A percentile compares a stretch with the other conserved stretches of the same genome.
Evolutionary conservation across 169 alveolate genomes (phyloP).

Genomic region (Cryptosporidium sp.): DNA sequence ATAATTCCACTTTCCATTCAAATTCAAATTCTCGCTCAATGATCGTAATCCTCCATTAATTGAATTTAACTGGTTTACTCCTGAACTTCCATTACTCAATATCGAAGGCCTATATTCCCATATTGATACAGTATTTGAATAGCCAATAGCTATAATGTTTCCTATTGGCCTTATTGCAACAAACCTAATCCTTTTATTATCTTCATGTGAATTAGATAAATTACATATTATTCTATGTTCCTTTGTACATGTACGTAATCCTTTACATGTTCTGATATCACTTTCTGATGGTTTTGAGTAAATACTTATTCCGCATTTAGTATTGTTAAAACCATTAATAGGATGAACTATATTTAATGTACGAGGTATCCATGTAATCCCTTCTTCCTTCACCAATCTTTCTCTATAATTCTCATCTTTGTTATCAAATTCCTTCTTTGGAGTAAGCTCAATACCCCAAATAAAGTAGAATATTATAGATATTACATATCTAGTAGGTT

Average conservation of each 20-base stretch:
- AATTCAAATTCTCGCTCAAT: constrained; percentile 12
- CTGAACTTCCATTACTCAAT: background rate
- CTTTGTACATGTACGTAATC: constrained; percentile 17
- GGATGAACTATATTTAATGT: constrained; percentile 31
- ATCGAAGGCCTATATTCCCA: constrained; percentile 63
- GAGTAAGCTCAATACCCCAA: constrained; percentile 45
- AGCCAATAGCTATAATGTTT: constrained; percentile 31
- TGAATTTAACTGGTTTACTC: background rate
- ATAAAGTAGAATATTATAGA: constrained; percentile 29
- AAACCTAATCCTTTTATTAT: constrained; percentile 7
- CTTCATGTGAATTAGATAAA: background rate
- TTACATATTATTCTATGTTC: constrained; percentile 26
- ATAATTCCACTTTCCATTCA: constrained; percentile 47
- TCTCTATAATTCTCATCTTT: constrained; percentile 9
- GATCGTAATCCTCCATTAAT: constrained; percentile 17
- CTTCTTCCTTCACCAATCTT: constrained; percentile 6
- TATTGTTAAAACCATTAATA: background rate
- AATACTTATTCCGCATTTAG: constrained; percentile 9
- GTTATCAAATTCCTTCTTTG: constrained; percentile 24
- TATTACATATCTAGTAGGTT: constrained; percentile 38
- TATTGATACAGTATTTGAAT: constrained; percentile 38
- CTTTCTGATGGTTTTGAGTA: constrained; percentile 38
- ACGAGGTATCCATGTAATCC: constrained; percentile 71
- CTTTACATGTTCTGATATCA: constrained; percentile 18
- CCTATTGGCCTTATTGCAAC: constrained; percentile 69